These are phyloP conservation scores for Plenodomus tracheiphilus DNA, from an alignment of 2,329 filamentous ascomycete species.

Conservation along the genomic window DNA sequence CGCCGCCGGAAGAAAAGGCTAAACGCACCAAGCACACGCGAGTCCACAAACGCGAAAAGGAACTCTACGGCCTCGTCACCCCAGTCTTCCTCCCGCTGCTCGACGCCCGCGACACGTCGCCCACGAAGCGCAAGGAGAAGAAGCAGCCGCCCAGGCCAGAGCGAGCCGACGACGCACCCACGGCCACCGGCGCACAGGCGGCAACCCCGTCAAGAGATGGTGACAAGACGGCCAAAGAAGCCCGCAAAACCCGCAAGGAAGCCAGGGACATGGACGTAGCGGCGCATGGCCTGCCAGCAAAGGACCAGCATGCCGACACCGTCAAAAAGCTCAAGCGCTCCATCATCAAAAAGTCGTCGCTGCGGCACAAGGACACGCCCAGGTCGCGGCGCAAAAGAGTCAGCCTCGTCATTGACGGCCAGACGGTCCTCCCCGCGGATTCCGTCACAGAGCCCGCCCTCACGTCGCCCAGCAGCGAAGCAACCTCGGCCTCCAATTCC, in stretches of 20 bases:
- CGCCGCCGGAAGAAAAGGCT: slow-evolving; percentile 26
- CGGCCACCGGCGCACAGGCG: slow-evolving; percentile 6
- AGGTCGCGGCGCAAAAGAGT: slow-evolving; percentile 39
- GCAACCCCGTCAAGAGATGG: slow-evolving; percentile 20
- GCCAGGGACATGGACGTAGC: slow-evolving; percentile 16
- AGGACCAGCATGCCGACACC: slow-evolving; percentile 17
- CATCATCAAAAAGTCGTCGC: slow-evolving; percentile 38
- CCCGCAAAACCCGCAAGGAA: slow-evolving; percentile 19
- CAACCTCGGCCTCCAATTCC: slow-evolving; percentile 30
- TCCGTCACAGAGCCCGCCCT: slow-evolving; percentile 31
- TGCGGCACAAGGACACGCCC: slow-evolving; percentile 29
- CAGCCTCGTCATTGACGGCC: slow-evolving; percentile 43
- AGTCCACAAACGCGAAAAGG: slow-evolving; percentile 44
- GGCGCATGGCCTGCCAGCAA: slow-evolving; percentile 10
- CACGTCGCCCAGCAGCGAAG: slow-evolving; percentile 33
- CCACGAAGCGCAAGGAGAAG: slow-evolving; percentile 29
- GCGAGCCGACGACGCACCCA: slow-evolving; percentile 7
- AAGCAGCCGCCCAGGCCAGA: slow-evolving; percentile 19
- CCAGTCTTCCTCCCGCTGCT: slow-evolving; percentile 43
- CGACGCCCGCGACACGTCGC: slow-evolving; percentile 32
- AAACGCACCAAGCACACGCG: slow-evolving; percentile 41
- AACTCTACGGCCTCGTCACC: slow-evolving; percentile 43
- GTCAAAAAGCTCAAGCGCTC: slow-evolving; percentile 33
- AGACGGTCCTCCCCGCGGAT: slow-evolving; percentile 44
- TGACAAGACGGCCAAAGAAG: slow-evolving; percentile 22